These are phyloP conservation scores for Ophiostoma ulmi DNA, from an alignment of 2,329 filamentous ascomycete genomes.

Conservation along the genomic window DNA sequence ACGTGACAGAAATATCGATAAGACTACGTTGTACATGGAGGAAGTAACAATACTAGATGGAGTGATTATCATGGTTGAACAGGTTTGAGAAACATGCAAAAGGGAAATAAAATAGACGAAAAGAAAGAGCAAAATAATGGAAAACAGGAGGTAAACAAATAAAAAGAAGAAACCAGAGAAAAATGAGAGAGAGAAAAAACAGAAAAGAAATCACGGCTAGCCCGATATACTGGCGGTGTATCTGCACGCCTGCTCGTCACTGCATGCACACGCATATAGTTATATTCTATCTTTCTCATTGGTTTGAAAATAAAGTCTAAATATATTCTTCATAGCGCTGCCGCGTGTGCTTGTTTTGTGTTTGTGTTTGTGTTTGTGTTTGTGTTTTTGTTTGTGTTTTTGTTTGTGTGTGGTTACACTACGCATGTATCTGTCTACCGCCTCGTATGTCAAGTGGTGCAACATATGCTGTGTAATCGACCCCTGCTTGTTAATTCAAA, in stretches of 20 bases:
- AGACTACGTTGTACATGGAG: background rate
- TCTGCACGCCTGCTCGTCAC: slow-evolving; percentile 2
- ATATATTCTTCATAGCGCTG: background rate
- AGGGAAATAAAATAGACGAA: background rate
- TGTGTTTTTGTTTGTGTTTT: background rate
- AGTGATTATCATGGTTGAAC: no score
- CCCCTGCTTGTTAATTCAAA: background rate
- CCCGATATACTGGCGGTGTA: slow-evolving; percentile 7
- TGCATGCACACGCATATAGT: background rate
- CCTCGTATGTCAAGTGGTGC: slow-evolving; percentile 13
- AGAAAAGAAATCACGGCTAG: background rate
- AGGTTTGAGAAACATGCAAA: background rate
- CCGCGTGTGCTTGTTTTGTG: slow-evolving; percentile 4
- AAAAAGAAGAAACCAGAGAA: background rate
- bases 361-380: slow-evolving; percentile 4
- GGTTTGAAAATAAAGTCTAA: no score
- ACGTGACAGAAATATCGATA: background rate
- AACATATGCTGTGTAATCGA: background rate
- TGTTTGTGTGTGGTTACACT: background rate
- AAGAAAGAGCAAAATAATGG: background rate
- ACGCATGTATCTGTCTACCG: background rate
- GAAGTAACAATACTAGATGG: background rate
- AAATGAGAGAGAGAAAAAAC: background rate
- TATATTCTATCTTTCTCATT: no score
- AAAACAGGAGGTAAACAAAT: background rate